Base-by-base conservation (phyloP, 2,329 filamentous ascomycete species). In the Raffaelea ambrosiae region DNA sequence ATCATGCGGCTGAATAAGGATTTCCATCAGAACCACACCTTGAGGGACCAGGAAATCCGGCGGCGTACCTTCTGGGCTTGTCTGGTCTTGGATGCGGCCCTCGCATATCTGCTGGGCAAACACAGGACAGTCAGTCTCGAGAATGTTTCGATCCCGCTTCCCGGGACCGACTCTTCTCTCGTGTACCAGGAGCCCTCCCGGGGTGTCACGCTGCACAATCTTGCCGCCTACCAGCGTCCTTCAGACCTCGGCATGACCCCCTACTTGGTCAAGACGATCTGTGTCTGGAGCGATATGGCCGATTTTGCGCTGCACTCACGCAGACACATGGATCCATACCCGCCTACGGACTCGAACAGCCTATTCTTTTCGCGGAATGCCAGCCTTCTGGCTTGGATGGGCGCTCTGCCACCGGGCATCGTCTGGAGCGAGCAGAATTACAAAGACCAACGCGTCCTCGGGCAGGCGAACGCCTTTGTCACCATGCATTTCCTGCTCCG, bases 1-100 rank as follows among this genome's bases (percentile, higher is more conserved):
- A 54, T 57, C 14, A 55, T 58, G 51, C 55, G 55, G 9, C 49
- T 58, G 11, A 58, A 58, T 43, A 54, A 57, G 19, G 54, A 58
- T 16, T 58, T 54, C 16, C 56, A 58, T 38, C 53, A 57, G 40
- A 50, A 48, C 23, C 56, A 58, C 45, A 51, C 46, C 33, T 45
- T 55, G n/a, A 46, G 46, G 9, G 53, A 57, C n/a, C 55, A 58
- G 31, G 52, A 54, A 26, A 33, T 48, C 1, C 41, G 52, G 0
- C 23, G 52, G 2, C 40, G 50, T 13, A 52, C 48, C 1, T 54
- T 54, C 21, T 52, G 51, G 48, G 51, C 51, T 13, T 52, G 51
- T 23, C 31, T 52, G 5, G 35, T 50, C 10, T 44, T 46, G 7
- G 51, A 52, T 44, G 38, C 45, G 3, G 21, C 40, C 1, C 31